Evolutionary conservation across 257 asterid species (phyloP).

Genomic region (Ligustrum vulgare): DNA sequence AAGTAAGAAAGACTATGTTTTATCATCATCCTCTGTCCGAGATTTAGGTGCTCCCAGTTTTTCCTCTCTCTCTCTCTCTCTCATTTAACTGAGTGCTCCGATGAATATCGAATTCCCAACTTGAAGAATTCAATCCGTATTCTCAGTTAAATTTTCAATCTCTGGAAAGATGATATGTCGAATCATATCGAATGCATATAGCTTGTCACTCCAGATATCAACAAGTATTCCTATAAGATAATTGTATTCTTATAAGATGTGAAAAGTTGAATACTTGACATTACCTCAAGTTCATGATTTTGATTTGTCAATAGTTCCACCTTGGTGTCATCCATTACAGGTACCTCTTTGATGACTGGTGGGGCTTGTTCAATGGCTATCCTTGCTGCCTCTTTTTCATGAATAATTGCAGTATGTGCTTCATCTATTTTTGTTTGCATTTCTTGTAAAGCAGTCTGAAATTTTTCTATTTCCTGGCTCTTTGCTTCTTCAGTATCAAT

Average conservation of each 20-base stretch:
- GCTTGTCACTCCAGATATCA: constrained; percentile 5
- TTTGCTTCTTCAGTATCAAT: constrained; percentile 85
- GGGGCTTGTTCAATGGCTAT: constrained; percentile 90
- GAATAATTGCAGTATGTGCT: constrained; percentile 67
- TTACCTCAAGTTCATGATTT: constrained; percentile 77
- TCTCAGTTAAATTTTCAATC: background rate
- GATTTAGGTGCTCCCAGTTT: background rate
- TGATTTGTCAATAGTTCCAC: constrained; percentile 72
- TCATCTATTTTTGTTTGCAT: constrained; percentile 68
- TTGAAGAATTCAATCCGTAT: too few species aligned
- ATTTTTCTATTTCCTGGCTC: constrained; percentile 71
- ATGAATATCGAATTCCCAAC: background rate
- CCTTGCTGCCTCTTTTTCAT: constrained; percentile 81
- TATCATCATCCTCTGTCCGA: background rate
- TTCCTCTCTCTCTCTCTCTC: background rate
- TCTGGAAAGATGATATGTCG: background rate
- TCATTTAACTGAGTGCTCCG: background rate
- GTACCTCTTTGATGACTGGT: constrained; percentile 86
- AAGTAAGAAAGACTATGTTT: background rate
- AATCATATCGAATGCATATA: constrained; percentile 6
- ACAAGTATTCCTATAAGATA: background rate
- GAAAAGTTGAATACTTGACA: constrained; percentile 18
- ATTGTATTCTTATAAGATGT: constrained; percentile 4
- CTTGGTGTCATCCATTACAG: constrained; percentile 72
- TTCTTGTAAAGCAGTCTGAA: constrained; percentile 65